These are phyloP conservation scores for Stephanodiscus triporus DNA, from an alignment of 108 stramenopile genomes.

Conservation along the genomic window DNA sequence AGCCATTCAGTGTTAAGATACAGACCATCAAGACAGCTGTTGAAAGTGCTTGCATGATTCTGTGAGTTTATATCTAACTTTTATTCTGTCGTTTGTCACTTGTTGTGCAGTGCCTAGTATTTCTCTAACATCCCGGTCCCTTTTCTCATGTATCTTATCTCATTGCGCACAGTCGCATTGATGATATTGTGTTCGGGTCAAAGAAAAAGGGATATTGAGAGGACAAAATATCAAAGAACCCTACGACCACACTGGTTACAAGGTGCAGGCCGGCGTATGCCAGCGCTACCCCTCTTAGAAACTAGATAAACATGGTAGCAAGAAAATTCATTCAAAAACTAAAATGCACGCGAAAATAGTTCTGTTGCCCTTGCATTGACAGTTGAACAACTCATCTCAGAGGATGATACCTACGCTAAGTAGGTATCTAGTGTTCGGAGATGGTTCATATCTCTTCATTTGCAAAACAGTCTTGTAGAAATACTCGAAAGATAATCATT, in stretches of 20 bases:
- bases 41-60: conserved; percentile 97
- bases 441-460: neutral
- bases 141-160: conserved; percentile 12
- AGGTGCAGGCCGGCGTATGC: too few relatives aligned
- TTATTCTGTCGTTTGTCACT: conserved; percentile 7
- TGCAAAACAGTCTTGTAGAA: neutral
- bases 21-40: conserved; percentile 99
- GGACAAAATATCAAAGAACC: neutral
- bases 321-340: neutral
- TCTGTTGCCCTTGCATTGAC: neutral
- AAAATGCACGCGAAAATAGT: too few relatives aligned
- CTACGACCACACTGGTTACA: neutral
- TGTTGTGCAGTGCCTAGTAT: neutral
- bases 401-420: neutral
- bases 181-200: conserved; percentile 98
- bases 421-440: neutral
- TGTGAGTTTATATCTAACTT: conserved; percentile 50
- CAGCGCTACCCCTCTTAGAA: too few relatives aligned
- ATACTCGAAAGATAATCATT: too few relatives aligned
- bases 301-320: neutral
- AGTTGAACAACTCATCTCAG: neutral
- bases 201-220: conserved; percentile 67
- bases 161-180: conserved; percentile 80
- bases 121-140: neutral
- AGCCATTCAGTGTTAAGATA: conserved; percentile 98